A percentile compares a stretch with the other conserved stretches of the same genome.
These are phyloP conservation scores for Ceratobasidium sp. DNA, from an alignment of 1,284 basidiomycete genomes.

Conservation along the genomic window DNA sequence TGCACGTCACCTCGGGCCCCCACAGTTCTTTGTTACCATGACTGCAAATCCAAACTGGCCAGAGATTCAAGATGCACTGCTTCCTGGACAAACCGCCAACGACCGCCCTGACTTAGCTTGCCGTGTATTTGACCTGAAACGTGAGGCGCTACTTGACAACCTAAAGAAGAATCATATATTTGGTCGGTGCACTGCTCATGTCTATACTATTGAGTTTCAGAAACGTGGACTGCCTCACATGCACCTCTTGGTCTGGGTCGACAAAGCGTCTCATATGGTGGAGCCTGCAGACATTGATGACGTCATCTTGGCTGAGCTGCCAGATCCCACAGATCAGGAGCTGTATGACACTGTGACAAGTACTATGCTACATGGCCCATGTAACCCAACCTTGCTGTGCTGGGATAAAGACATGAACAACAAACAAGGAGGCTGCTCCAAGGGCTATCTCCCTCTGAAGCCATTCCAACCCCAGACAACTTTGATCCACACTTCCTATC, in stretches of 20 bases:
- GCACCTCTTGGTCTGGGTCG: conserved; percentile 55
- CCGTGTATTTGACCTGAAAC: conserved; percentile 60
- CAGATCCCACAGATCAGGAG: conserved; percentile 56
- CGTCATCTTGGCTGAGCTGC: conserved; percentile 57
- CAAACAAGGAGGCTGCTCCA: conserved; percentile 55
- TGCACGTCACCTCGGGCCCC: conserved; percentile 50
- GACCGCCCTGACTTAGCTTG: conserved; percentile 62
- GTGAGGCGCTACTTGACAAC: conserved; percentile 55
- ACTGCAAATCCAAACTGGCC: no score
- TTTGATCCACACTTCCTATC: conserved; percentile 56
- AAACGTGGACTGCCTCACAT: conserved; percentile 62
- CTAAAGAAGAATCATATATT: conserved; percentile 55
- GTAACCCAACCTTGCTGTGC: conserved; percentile 55
- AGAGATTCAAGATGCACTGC: conserved; percentile 57
- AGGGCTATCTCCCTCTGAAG: conserved; percentile 56
- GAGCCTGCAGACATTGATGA: conserved; percentile 55
- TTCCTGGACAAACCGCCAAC: conserved; percentile 52
- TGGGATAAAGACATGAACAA: conserved; percentile 56
- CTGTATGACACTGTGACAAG: conserved; percentile 54
- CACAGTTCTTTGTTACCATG: no score
- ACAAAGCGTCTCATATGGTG: conserved; percentile 51
- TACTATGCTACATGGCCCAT: conserved; percentile 62
- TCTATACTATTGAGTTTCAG: conserved; percentile 64
- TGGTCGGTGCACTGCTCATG: conserved; percentile 51
- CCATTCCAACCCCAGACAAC: conserved; percentile 53